Evolutionary conservation across 2,329 filamentous ascomycete species (phyloP).

Genomic region (Cladophialophora yegresii): DNA sequence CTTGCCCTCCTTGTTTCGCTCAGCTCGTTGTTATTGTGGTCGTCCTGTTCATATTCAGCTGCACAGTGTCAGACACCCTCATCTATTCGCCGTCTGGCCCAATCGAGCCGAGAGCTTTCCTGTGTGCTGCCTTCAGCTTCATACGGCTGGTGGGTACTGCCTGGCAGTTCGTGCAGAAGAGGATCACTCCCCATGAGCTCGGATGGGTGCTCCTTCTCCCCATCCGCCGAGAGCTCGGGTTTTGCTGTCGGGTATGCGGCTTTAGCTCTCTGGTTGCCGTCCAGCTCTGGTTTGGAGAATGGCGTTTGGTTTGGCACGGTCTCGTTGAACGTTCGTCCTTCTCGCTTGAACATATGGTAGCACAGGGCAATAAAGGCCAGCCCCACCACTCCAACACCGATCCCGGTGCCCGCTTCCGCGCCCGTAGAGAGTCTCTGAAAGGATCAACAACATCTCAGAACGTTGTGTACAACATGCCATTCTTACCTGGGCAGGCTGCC

Average conservation of each 20-base stretch:
- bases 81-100: background rate
- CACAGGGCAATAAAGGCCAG: constrained; percentile 1
- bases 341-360: background rate
- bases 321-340: background rate
- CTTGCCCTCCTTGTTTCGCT: background rate
- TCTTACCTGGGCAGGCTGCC: background rate
- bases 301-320: background rate
- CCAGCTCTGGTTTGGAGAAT: constrained; percentile 3
- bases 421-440: background rate
- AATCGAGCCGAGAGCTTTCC: background rate
- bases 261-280: background rate
- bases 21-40: background rate
- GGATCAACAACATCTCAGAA: background rate
- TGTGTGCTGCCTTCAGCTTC: constrained; percentile 4
- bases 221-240: background rate
- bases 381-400: background rate
- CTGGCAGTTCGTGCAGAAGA: constrained; percentile 2
- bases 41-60: background rate
- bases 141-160: background rate
- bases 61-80: background rate
- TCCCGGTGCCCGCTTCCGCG: background rate
- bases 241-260: background rate
- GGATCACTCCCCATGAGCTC: background rate
- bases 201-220: background rate
- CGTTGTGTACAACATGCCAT: background rate